Base-by-base conservation (phyloP, 441 rosid species). In the Populus hybrid region DNA sequence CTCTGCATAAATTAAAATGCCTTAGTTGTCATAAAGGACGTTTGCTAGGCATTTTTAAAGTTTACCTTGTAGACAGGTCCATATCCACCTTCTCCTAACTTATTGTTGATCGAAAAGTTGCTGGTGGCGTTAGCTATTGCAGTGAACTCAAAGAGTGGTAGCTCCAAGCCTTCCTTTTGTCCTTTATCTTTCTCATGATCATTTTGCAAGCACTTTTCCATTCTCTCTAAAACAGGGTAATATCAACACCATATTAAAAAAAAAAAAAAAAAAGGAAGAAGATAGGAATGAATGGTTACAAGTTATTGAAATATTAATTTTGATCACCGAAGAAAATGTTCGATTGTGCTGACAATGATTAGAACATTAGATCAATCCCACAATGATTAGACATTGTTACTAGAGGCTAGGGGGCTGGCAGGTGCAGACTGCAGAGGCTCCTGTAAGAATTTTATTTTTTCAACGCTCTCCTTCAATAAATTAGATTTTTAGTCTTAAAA, bases 51-150 rank as follows among this genome's bases (percentile, higher is more conserved):
- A 29, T 29, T 29, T 29, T 29, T 3, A 29, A 29, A 29, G 31
- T 29, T 80, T 67, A 77, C 86, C 86, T 64, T 77, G 50, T 77
- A 83, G 2, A 78, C 83, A 10, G 85, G 86, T 68, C 88, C 87
- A 53, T 75, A 87, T 24, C 86, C 87, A 42, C 90, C 87, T 73
- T 85, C 87, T 78, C 87, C 88, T 18, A 87, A 71, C 82, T 87
- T 87, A 28, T 85, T 82, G 50, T 76, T 23, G 0, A 40, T 24
- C 10, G 87, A 82, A 76, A 85, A 85, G 64, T 81, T 72, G 16
- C 75, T 45, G 7, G 89, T 86, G 64, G 88, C 86, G 18, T 56
- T 68, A 14, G 78, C 74, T 21, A 88, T 59, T 3, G 84, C 70
- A 36, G 70, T 72, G 10, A 83, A 78, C 2, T 85, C 82, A 42